Percentiles rank a stretch among this genome's conserved stretches.
phyloP scores from a whole-genome alignment of 176 grass and related monocot genomes.

The Areca catechu region DNA sequence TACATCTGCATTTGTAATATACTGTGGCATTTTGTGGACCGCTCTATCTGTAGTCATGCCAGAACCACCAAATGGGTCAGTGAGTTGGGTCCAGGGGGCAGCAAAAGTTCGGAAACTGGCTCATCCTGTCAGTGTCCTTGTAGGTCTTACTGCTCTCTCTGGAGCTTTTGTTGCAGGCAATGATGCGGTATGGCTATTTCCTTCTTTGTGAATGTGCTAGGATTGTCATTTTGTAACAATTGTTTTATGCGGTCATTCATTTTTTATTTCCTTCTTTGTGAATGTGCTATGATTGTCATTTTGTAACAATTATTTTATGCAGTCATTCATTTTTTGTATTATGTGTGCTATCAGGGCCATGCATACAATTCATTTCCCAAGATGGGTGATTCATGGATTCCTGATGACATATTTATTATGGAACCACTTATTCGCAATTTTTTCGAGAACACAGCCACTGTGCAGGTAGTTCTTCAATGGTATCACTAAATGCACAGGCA shows the following conservation, averaged over 20 bases:
- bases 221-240: no score
- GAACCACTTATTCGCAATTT: conserved; percentile 77
- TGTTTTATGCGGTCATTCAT: not conserved
- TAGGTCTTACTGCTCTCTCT: conserved; percentile 81
- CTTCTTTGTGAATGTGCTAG: conserved; percentile 1
- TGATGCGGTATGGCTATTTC: conserved; percentile 61
- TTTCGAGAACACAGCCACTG: conserved; percentile 82
- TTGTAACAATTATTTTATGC: not conserved
- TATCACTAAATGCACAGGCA: no score
- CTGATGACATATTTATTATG: conserved; percentile 81
- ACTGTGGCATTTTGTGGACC: conserved; percentile 90
- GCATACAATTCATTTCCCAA: conserved; percentile 98
- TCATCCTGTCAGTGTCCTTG: conserved; percentile 63
- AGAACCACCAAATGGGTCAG: conserved; percentile 55
- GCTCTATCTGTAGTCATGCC: conserved; percentile 89
- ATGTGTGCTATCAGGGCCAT: conserved; percentile 50
- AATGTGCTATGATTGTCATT: not conserved
- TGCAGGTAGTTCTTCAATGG: conserved; percentile 49
- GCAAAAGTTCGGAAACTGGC: conserved; percentile 61
- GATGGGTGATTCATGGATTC: conserved; percentile 97
- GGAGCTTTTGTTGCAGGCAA: conserved; percentile 97
- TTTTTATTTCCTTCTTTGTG: conserved; percentile 12
- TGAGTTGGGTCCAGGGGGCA: conserved; percentile 67
- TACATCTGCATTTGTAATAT: conserved; percentile 91
- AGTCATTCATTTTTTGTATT: not conserved